Evolutionary conservation across 129 eudicot genomes (phyloP).

Genomic region (Arctium lappa): DNA sequence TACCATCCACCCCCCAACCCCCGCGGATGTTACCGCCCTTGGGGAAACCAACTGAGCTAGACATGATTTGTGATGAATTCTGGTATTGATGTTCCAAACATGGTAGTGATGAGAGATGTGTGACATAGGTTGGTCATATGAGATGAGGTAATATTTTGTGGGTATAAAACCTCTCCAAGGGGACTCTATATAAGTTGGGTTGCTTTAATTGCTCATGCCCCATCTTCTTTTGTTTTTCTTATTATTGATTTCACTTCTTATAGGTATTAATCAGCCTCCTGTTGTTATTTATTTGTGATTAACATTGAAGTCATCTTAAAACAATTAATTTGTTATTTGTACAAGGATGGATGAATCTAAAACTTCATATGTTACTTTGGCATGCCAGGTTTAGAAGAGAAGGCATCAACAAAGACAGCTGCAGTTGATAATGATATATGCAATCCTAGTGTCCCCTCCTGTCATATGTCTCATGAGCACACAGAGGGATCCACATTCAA

Average conservation of each 20-base stretch:
- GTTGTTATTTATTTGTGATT: no score
- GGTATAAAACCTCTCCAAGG: not conserved
- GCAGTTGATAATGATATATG: slow-evolving; percentile 34
- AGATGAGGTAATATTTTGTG: not conserved
- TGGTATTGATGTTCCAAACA: not conserved
- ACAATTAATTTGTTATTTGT: not conserved
- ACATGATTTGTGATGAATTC: not conserved
- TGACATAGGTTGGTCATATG: not conserved
- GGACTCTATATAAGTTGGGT: not conserved
- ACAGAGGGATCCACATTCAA: slow-evolving; percentile 47
- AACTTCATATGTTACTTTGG: not conserved
- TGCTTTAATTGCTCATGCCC: not conserved
- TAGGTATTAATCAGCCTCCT: no score
- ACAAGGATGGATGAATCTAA: not conserved
- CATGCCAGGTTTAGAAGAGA: slow-evolving; percentile 63
- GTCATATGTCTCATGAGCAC: slow-evolving; percentile 33
- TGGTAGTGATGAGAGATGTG: not conserved
- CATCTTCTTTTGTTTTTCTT: not conserved
- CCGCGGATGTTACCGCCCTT: no score
- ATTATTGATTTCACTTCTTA: not conserved
- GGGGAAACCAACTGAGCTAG: no score
- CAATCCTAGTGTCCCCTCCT: slow-evolving; percentile 46
- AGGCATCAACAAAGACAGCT: slow-evolving; percentile 35
- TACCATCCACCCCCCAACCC: no score
- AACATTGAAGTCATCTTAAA: not conserved